Evolutionary conservation across 345 rosid species (phyloP), one percentile per base, ranked within the genome.

Genomic region (Pistacia vera): DNA sequence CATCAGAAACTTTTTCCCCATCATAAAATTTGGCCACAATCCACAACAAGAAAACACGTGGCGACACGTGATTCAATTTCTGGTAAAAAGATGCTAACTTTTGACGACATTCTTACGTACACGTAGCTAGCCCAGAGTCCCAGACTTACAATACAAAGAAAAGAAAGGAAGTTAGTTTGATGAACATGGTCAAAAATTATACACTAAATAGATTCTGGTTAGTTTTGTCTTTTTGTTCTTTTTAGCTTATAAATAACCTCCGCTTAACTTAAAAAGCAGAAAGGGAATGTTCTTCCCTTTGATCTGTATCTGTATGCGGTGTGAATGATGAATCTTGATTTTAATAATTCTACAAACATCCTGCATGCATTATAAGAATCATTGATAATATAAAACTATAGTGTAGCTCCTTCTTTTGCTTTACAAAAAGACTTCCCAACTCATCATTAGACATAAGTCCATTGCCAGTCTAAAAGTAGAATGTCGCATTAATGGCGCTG

Each of bases 11-110:
- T 54, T 68, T 68, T 17, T 4, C 8, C 17, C 8, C 17, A 55
- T 56, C 20, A 3, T n/a, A 52, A 69, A 51, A 56, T 16, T 70
- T 4, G 57, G n/a, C 17, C 7, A 16, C n/a, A 54, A 54, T 13
- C 57, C 3, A 56, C 16, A 64, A 6, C 62, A 1, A 16, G 66
- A 4, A 4, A 52, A 11, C 81, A 64, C 48, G 64, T 70, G 76
- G 70, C 13, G 17, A 41, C 75, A 77, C 76, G 61, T 74, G 75
- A 68, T 46, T 55, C 52, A 22, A 64, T 8, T 38, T 38, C 57
- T 52, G 17, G 1, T 4, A 1, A 36, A 16, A 16, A 4, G 33
- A 66, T 35, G 33, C 52, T 35, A 36, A 20, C 74, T 71, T 71
- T 71, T 22, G 49, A 63, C 51, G 17, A 63, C 60, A 63, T 5